phyloP scores from a whole-genome alignment of 2,329 filamentous ascomycete genomes.

The Cladosporium sp. region DNA sequence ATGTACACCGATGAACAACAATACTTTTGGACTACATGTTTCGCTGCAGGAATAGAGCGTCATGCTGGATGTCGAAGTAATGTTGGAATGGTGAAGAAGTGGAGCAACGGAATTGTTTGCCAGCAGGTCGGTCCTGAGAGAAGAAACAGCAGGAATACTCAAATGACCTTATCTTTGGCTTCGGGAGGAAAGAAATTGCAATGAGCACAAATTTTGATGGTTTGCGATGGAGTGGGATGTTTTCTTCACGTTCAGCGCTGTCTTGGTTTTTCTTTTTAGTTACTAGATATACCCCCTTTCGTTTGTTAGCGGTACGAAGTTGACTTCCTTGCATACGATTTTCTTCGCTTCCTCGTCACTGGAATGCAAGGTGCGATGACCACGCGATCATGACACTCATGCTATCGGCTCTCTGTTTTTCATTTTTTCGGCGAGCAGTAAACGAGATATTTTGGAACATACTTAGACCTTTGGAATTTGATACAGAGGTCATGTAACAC shows the following conservation, averaged over 20 bases:
- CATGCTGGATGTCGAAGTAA: conserved; percentile 1
- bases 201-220: background rate
- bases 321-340: background rate
- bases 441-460: background rate
- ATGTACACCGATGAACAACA: background rate
- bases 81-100: background rate
- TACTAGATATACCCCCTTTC: background rate
- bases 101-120: background rate
- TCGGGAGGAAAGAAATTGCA: background rate
- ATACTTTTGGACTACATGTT: background rate
- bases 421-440: background rate
- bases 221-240: background rate
- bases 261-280: background rate
- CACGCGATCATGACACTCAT: background rate
- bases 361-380: background rate
- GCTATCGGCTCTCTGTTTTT: background rate
- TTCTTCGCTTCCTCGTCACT: background rate
- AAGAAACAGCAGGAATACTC: background rate
- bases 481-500: background rate
- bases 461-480: background rate
- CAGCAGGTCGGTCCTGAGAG: background rate
- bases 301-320: background rate
- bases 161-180: background rate
- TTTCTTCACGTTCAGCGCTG: background rate
- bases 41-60: background rate